phyloP scores from a whole-genome alignment of 495 filamentous ascomycete species.

The Xylaria acuta region DNA sequence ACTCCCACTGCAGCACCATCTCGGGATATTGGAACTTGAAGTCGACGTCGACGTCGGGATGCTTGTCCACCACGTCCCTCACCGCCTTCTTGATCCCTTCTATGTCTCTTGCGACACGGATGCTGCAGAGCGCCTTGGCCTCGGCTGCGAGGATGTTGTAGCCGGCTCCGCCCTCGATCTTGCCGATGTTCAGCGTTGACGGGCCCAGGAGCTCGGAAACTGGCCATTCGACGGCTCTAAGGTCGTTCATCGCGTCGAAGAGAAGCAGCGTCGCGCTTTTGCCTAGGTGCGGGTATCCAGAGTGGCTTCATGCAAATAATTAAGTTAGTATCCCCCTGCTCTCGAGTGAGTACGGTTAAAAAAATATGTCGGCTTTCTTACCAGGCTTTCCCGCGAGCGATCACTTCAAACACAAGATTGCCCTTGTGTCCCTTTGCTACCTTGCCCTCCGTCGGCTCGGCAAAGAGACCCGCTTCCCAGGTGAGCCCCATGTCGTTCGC shows the following conservation, averaged over 20 bases:
- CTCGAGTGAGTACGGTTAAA: not conserved
- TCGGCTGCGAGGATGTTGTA: slow-evolving; percentile 71
- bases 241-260: slow-evolving; percentile 60
- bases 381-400: slow-evolving; percentile 66
- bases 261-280: slow-evolving; percentile 70
- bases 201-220: slow-evolving; percentile 68
- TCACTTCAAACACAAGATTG: slow-evolving; percentile 64
- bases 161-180: slow-evolving; percentile 70
- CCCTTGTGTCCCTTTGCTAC: slow-evolving; percentile 79
- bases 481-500: slow-evolving; percentile 53
- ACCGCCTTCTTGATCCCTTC: slow-evolving; percentile 58
- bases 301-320: slow-evolving; percentile 53
- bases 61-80: slow-evolving; percentile 53
- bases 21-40: slow-evolving; percentile 64
- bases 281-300: slow-evolving; percentile 77
- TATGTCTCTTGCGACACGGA: slow-evolving; percentile 68
- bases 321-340: not conserved
- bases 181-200: slow-evolving; percentile 74
- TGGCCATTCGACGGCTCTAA: slow-evolving; percentile 66
- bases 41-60: slow-evolving; percentile 59
- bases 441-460: slow-evolving; percentile 74
- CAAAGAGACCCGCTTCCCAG: slow-evolving; percentile 73
- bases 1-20: slow-evolving; percentile 69
- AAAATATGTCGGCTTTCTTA: slow-evolving; percentile 10
- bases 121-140: slow-evolving; percentile 63